phyloP scores from a whole-genome alignment of 768 basidiomycete genomes.

The Psilocybe sp. region DNA sequence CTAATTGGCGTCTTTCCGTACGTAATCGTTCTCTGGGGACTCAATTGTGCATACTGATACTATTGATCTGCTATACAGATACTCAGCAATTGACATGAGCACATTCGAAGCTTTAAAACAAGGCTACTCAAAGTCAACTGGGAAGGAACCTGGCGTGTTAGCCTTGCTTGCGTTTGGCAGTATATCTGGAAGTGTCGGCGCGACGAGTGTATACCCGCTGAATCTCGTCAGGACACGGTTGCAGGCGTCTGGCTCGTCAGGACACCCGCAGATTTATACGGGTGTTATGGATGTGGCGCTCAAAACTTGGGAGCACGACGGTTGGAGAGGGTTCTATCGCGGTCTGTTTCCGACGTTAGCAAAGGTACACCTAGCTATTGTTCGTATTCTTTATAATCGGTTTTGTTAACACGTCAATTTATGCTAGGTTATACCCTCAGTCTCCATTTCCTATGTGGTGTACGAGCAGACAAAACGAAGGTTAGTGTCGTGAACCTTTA shows the following conservation, averaged over 20 bases:
- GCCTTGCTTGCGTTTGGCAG: slow-evolving; percentile 90
- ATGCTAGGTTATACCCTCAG: slow-evolving; percentile 85
- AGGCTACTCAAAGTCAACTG: slow-evolving; percentile 83
- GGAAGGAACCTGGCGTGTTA: slow-evolving; percentile 85
- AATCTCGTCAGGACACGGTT: slow-evolving; percentile 91
- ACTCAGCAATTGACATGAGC: slow-evolving; percentile 96
- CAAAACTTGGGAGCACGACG: slow-evolving; percentile 81
- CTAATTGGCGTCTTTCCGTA: slow-evolving; percentile 95
- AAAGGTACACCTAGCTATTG: slow-evolving; percentile 50
- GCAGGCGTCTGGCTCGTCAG: slow-evolving; percentile 94
- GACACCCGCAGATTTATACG: slow-evolving; percentile 88
- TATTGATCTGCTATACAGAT: slow-evolving; percentile 36
- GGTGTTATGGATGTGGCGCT: slow-evolving; percentile 83
- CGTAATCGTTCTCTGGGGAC: slow-evolving; percentile 20
- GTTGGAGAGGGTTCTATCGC: slow-evolving; percentile 93
- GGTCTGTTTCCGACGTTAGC: slow-evolving; percentile 90
- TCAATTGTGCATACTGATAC: background rate
- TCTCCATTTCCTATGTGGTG: slow-evolving; percentile 95
- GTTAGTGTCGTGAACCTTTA: slow-evolving; percentile 35
- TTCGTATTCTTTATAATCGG: background rate
- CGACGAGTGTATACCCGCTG: slow-evolving; percentile 89
- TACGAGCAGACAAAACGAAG: slow-evolving; percentile 84
- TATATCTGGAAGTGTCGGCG: slow-evolving; percentile 90
- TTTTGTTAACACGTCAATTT: background rate
- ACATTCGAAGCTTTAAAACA: slow-evolving; percentile 96